A percentile compares a stretch with the other conserved stretches of the same genome.
Conservation (phyloP, 2,329 filamentous ascomycete species). For the Ophiocordyceps unilateralis region DNA sequence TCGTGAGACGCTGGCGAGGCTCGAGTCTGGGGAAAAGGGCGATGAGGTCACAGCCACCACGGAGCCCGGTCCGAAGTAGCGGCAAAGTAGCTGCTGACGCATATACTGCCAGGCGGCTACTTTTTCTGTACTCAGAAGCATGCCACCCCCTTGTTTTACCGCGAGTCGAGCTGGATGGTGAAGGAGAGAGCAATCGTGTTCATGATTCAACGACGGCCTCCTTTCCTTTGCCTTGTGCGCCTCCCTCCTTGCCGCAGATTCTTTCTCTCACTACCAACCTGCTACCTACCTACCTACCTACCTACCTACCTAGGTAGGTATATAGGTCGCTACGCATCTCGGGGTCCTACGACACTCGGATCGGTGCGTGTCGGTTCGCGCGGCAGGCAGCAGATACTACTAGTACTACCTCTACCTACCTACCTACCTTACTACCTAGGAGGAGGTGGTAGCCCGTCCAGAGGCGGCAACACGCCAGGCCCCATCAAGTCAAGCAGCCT, state of each 20-base stretch:
- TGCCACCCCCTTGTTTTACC: neutral
- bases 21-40: neutral
- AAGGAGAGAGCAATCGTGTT: no score
- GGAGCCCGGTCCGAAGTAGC: neutral
- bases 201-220: neutral
- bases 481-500: neutral
- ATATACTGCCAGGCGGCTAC: no score
- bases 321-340: no score
- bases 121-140: no score
- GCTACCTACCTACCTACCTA: no score
- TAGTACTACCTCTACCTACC: no score
- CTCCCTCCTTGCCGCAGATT: no score
- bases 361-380: neutral
- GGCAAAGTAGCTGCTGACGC: no score
- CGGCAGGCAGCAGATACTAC: neutral
- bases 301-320: no score
- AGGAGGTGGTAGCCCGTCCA: neutral
- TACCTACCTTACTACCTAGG: no score
- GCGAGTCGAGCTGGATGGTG: neutral
- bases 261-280: no score
- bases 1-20: neutral
- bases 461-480: neutral
- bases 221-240: neutral
- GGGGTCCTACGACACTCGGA: neutral
- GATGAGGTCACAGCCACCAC: neutral